Evolutionary conservation across 768 basidiomycete genomes (phyloP).

Genomic region (Russula compacta): DNA sequence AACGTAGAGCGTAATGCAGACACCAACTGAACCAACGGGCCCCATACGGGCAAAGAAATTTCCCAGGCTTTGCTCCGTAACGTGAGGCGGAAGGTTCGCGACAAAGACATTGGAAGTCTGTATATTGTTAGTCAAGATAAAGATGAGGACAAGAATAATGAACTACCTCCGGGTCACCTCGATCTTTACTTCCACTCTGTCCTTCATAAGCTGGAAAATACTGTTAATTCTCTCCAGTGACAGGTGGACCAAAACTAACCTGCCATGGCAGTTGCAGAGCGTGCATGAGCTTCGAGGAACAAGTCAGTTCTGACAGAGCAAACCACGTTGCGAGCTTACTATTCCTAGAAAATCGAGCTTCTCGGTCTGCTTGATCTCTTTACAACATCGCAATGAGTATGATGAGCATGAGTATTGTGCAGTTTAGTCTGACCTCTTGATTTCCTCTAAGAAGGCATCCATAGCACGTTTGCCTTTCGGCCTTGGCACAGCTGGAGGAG

Average conservation of each 20-base stretch:
- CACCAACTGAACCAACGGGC: conserved; percentile 80
- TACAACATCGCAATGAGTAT: not conserved
- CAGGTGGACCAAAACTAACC: conserved; percentile 36
- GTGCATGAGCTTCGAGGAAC: conserved; percentile 39
- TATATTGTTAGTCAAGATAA: not conserved
- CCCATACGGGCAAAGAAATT: conserved; percentile 86
- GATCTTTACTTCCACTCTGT: conserved; percentile 82
- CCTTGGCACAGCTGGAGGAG: conserved; percentile 49
- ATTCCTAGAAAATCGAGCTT: conserved; percentile 70
- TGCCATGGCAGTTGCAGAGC: conserved; percentile 87
- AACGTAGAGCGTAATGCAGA: not conserved
- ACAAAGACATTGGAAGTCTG: conserved; percentile 96
- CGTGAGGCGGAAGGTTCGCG: conserved; percentile 80
- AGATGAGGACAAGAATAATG: not conserved
- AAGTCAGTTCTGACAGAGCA: not conserved
- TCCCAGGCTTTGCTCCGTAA: conserved; percentile 80
- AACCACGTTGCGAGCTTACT: conserved; percentile 31
- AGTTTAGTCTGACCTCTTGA: conserved; percentile 59
- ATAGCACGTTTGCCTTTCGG: conserved; percentile 94
- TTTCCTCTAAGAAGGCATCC: conserved; percentile 94
- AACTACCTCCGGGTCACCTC: conserved; percentile 74
- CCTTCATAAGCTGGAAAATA: conserved; percentile 64
- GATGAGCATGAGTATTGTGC: not conserved
- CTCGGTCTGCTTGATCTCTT: conserved; percentile 89
- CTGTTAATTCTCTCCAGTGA: not conserved